Evolutionary conservation across 352 stramenopile genomes (phyloP).

Genomic region (Phytophthora palmivora): DNA sequence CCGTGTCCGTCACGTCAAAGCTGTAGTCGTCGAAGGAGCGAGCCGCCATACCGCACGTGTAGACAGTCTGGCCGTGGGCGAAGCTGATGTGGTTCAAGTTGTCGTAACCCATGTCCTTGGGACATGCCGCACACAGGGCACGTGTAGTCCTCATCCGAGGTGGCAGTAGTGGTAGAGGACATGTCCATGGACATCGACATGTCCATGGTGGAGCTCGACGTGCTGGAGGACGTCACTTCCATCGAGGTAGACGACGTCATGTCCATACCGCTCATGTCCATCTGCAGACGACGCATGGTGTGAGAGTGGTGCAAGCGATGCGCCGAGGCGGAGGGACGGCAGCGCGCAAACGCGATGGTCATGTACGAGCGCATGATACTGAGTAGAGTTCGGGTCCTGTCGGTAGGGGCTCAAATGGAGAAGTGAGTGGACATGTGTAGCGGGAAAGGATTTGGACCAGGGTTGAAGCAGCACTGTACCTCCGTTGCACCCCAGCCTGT

Average conservation of each 20-base stretch:
- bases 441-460: constrained; percentile 14
- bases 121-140: constrained; percentile 84
- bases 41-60: constrained; percentile 81
- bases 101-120: constrained; percentile 57
- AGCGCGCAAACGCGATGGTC: constrained; percentile 10
- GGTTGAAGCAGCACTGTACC: constrained; percentile 20
- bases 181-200: constrained; percentile 22
- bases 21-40: constrained; percentile 57
- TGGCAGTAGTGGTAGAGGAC: constrained; percentile 10
- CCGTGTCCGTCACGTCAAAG: constrained; percentile 67
- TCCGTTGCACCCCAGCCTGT: constrained; percentile 11
- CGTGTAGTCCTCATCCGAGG: constrained; percentile 41
- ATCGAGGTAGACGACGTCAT: constrained; percentile 30
- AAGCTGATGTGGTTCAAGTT: constrained; percentile 73
- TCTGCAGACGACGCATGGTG: constrained; percentile 31
- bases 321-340: constrained; percentile 15
- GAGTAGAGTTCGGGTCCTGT: constrained; percentile 9
- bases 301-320: constrained; percentile 36
- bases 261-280: constrained; percentile 34
- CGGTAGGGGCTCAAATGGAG: constrained; percentile 24
- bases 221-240: constrained; percentile 21
- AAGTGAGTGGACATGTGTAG: constrained; percentile 28
- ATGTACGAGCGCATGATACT: constrained; percentile 26
- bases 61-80: constrained; percentile 67
- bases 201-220: constrained; percentile 16